A percentile compares a stretch with the other conserved stretches of the same genome.
Evolutionary conservation across 2,329 filamentous ascomycete species (phyloP).

Genomic region (Diaporthe aspalathi): DNA sequence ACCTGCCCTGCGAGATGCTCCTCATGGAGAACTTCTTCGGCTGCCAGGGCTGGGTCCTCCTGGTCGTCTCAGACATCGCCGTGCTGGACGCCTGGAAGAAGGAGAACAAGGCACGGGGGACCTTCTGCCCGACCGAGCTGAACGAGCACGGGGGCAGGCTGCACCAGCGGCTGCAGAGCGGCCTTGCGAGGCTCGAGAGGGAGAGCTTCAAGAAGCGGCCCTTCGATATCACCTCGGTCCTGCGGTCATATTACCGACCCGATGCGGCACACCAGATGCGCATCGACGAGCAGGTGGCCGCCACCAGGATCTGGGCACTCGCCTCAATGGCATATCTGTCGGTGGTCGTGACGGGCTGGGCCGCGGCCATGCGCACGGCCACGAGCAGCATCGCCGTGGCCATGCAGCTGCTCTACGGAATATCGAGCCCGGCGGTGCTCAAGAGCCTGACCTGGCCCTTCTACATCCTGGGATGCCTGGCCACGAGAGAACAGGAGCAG

Average conservation of each 20-base stretch:
- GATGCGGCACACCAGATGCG: slow-evolving; percentile 34
- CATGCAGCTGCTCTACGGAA: slow-evolving; percentile 40
- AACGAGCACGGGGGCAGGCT: slow-evolving; percentile 39
- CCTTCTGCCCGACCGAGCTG: slow-evolving; percentile 50
- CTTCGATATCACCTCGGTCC: slow-evolving; percentile 38
- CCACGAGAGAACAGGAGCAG: slow-evolving; percentile 41
- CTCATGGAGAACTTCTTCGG: slow-evolving; percentile 63
- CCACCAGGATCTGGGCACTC: slow-evolving; percentile 46
- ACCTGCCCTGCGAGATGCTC: slow-evolving; percentile 44
- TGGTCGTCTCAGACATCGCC: slow-evolving; percentile 63
- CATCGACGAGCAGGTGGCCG: slow-evolving; percentile 40
- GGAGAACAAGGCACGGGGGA: slow-evolving; percentile 53
- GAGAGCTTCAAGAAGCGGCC: slow-evolving; percentile 40
- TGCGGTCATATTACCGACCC: slow-evolving; percentile 31
- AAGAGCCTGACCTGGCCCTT: slow-evolving; percentile 47
- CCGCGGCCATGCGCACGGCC: slow-evolving; percentile 42
- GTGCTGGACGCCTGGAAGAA: slow-evolving; percentile 64
- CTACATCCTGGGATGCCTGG: slow-evolving; percentile 46
- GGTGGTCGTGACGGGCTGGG: slow-evolving; percentile 44
- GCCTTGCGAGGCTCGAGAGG: slow-evolving; percentile 37
- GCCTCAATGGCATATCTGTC: slow-evolving; percentile 44
- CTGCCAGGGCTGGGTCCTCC: slow-evolving; percentile 64
- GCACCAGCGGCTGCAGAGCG: slow-evolving; percentile 37
- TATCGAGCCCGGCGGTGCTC: slow-evolving; percentile 42
- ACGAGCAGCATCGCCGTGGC: slow-evolving; percentile 41